Base-by-base conservation (phyloP, 352 stramenopile genomes). In the Hyaloperonospora brassicae region DNA sequence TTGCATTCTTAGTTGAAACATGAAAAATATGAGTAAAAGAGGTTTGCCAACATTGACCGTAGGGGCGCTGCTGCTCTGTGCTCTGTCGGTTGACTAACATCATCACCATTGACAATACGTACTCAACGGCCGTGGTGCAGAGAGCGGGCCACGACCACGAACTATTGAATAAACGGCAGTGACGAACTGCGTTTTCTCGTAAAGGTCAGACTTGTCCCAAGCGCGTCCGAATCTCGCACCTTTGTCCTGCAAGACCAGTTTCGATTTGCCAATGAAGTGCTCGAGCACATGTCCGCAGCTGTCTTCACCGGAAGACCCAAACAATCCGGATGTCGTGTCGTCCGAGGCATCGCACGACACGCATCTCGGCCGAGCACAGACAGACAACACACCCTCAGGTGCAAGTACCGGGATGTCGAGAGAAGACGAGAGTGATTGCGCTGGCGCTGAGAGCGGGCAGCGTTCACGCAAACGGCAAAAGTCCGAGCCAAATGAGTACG, bases 1-100 rank as follows among this genome's bases (percentile, higher is more conserved):
- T 24, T 89, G 79, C 53, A 67, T 55, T 50, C 70, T 89, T 66
- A 86, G 77, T 53, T 89, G 58, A 73, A 8, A 50, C 55, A 59
- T n/a, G 36, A 44, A 38, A 38, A 49, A 38, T 54, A 52, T 52
- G 44, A n/a, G 31, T 24, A 13, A 51, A 48, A 41, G 22, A 10
- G 17, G 24, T n/a, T 2, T 5, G 41, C 22, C 14, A 23, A 30
- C 13, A 14, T 14, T 44, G 17, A 17, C 17, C 14, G 9, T 22
- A n/a, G 7, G 23, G 39, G 39, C 23, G 39, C 17, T 17, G 2
- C 17, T 17, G 2, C 24, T 27, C 13, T 44, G 11, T 44, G n/a
- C 27, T 34, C 27, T 34, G 27, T 34, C 27, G 27, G 27, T 34
- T 34, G 27, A 34, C 27, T 9, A 34, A 34, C 27, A 8, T 34